Conservation (phyloP, 345 rosid genomes). For the Hevea brasiliensis region DNA sequence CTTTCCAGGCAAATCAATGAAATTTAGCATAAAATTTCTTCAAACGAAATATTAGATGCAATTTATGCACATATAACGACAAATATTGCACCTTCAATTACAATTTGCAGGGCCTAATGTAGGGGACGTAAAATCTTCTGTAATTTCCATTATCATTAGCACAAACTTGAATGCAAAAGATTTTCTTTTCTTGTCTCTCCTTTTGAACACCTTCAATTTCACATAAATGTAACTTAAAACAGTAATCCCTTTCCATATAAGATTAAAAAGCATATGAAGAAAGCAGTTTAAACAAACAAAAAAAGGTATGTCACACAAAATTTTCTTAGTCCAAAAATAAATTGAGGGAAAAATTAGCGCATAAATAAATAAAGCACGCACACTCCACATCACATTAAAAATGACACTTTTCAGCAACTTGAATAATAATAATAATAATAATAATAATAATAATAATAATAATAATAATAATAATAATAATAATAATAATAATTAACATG, state of each 20-base stretch:
- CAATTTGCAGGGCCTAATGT: too few species aligned
- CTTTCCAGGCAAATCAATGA: not conserved
- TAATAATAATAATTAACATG: too few species aligned
- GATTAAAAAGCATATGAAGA: not conserved
- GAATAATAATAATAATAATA: too few species aligned
- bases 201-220: too few species aligned
- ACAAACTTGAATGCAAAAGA: not conserved
- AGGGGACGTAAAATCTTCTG: too few species aligned
- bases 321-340: not conserved
- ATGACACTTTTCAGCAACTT: too few species aligned
- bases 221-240: too few species aligned
- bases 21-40: not conserved
- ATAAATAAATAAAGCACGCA: not conserved
- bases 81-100: too few species aligned
- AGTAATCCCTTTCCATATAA: not conserved
- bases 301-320: not conserved
- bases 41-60: not conserved
- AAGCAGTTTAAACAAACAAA: not conserved
- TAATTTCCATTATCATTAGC: not conserved
- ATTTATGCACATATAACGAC: not conserved
- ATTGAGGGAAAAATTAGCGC: too few species aligned
- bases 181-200: not conserved
- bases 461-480: too few species aligned
- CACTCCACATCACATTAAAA: too few species aligned
- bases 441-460: too few species aligned